Base-by-base conservation (phyloP, 495 filamentous ascomycete species). In the Talaromyces thailandensis region DNA sequence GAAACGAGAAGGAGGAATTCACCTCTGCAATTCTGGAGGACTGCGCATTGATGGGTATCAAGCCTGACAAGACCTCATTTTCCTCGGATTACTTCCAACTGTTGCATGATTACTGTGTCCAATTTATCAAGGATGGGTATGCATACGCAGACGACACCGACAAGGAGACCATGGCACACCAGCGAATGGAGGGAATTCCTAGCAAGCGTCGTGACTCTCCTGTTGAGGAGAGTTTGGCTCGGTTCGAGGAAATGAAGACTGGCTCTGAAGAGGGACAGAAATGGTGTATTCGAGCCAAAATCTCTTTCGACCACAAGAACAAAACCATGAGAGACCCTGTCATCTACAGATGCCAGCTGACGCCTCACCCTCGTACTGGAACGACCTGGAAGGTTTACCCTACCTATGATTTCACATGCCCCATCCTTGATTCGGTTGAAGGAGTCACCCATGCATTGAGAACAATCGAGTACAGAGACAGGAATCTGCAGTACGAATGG, bases 401-500 rank as follows among this genome's bases (percentile, higher is more conserved):
- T 0, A 97, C 90, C 55, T 98, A 97, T 71, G 93, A 96, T 73
- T 94, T 96, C 69, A 88, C 88, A 64, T 96, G 91, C 74, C 94
- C 95, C 14, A 84, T 97, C 43, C 86, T 98, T 51, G 94, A 98
- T 75, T 85, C 86, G 26, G 75, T 93, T 66, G 93, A 98, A 76
- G 92, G 92, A 48, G 90, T 98, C 57, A 97, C 94, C 12, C 94
- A 98, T 71, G 94, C 94, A 28, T 83, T 98, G 58, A 85, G 95
- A 65, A 96, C 94, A 1, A 97, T 92, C 63, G 94, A 98, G 79
- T 98, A 98, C 79, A 88, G 92, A 43, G 95, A 98, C 75, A 90
- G 94, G 58, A 97, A 98, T 74, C 88, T 91, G 11, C 93, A 96
- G 76, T 98, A 98, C 77, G 86, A 94, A 70, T 98, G 94, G 94